phyloP scores from a whole-genome alignment of 345 rosid genomes.

The Lenwebbia sp. region DNA sequence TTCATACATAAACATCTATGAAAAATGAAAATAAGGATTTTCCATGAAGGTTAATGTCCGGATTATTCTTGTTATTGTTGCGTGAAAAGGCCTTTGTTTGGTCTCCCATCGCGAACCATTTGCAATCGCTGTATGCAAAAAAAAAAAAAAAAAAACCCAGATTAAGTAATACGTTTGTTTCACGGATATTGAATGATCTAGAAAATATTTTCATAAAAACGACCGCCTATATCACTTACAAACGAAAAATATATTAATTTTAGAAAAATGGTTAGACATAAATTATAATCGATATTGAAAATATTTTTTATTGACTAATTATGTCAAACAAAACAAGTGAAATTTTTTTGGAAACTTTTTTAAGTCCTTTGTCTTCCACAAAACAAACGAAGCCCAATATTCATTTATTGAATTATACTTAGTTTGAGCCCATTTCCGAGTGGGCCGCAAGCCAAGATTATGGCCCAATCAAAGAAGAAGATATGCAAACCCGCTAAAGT shows the following conservation, averaged over 20 bases:
- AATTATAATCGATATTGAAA: too few relatives aligned
- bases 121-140: neutral
- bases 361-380: rapidly evolving
- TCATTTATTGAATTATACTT: neutral
- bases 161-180: neutral
- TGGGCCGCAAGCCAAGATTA: neutral
- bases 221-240: too few relatives aligned
- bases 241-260: too few relatives aligned
- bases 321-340: too few relatives aligned
- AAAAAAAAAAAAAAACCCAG: neutral
- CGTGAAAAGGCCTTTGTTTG: neutral
- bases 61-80: neutral
- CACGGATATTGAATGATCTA: too few relatives aligned
- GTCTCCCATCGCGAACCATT: neutral
- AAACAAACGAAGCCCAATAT: neutral
- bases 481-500: neutral
- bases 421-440: neutral
- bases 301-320: too few relatives aligned
- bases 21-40: neutral
- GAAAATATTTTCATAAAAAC: too few relatives aligned
- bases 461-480: neutral
- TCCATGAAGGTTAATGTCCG: neutral
- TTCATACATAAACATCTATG: neutral
- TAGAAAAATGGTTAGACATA: too few relatives aligned
- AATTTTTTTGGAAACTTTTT: too few relatives aligned